phyloP scores from a whole-genome alignment of 331 rosid genomes.

The Arachis monticola region DNA sequence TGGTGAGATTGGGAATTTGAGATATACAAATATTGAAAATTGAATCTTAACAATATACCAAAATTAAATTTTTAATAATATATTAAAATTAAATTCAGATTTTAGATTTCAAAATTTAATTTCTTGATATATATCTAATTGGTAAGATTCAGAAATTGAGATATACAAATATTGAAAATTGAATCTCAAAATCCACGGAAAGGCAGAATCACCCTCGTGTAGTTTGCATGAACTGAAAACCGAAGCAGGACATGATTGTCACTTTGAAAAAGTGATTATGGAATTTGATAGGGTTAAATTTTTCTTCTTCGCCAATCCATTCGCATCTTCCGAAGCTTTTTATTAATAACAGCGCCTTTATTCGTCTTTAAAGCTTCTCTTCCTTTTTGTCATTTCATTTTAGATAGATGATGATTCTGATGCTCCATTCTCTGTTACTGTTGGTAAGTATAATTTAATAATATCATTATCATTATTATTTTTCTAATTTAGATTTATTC shows the following conservation, averaged over 20 bases:
- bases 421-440: slow-evolving; percentile 43
- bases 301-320: slow-evolving; percentile 31
- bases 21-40: background rate
- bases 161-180: background rate
- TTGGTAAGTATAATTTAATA: slow-evolving; percentile 47
- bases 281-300: slow-evolving; percentile 44
- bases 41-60: background rate
- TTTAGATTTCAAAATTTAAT: too few species aligned
- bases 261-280: background rate
- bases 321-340: slow-evolving; percentile 30
- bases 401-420: slow-evolving; percentile 24
- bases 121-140: too few species aligned
- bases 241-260: slow-evolving; percentile 20
- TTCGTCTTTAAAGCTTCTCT: slow-evolving; percentile 50
- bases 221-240: background rate
- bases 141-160: too few species aligned
- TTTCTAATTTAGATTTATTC: slow-evolving; percentile 28
- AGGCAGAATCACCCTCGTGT: slow-evolving; percentile 20
- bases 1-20: too few species aligned
- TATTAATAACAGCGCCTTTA: slow-evolving; percentile 44
- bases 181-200: background rate
- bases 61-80: too few species aligned
- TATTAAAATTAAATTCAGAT: too few species aligned
- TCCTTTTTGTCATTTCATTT: slow-evolving; percentile 55
- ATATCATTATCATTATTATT: slow-evolving; percentile 26